Evolutionary conservation across 331 rosid species (phyloP).

Genomic region (Prunus yedoensis): DNA sequence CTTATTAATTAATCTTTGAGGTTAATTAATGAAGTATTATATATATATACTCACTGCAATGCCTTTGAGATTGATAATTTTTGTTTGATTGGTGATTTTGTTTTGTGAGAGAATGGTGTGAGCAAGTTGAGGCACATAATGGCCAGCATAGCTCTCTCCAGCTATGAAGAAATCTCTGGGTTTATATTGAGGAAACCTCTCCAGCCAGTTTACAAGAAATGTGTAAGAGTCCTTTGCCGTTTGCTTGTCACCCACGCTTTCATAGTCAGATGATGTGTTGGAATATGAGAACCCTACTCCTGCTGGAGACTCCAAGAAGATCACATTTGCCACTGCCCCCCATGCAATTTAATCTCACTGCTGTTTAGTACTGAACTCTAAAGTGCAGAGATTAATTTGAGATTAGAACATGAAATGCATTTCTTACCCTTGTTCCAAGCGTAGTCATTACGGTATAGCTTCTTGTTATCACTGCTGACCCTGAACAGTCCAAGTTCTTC

Average conservation of each 20-base stretch:
- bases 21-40: not conserved
- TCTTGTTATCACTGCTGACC: constrained; percentile 49
- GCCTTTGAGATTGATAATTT: constrained; percentile 31
- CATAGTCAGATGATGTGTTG: constrained; percentile 40
- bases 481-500: constrained; percentile 67
- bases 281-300: constrained; percentile 76
- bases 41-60: constrained; percentile 32
- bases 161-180: constrained; percentile 29
- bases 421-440: constrained; percentile 53
- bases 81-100: constrained; percentile 15
- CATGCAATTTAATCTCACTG: no score
- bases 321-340: constrained; percentile 55
- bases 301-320: constrained; percentile 69
- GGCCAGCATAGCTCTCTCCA: constrained; percentile 48
- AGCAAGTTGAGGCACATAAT: constrained; percentile 40
- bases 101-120: constrained; percentile 21
- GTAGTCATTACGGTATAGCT: constrained; percentile 41
- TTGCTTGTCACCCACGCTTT: constrained; percentile 43
- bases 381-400: no score
- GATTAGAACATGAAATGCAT: no score
- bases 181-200: constrained; percentile 38
- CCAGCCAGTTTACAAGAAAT: constrained; percentile 37
- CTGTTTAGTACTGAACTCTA: no score
- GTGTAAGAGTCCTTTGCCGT: constrained; percentile 43
- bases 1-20: no score